These are phyloP conservation scores for Sindora glabra DNA, from an alignment of 306 rosid species.

Conservation along the genomic window DNA sequence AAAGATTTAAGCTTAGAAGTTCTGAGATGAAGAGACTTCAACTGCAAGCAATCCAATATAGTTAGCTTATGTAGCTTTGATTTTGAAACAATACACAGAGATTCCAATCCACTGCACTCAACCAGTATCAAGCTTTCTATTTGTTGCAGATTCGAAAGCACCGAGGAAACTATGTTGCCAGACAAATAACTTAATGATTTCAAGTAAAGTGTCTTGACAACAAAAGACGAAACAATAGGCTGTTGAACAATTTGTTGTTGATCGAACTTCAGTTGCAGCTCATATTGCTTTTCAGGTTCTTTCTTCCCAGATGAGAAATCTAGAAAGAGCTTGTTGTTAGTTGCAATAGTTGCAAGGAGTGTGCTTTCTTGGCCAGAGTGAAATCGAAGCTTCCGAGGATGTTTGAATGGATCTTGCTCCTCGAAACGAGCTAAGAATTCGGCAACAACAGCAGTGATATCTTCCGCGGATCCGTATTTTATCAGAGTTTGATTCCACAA, in stretches of 20 bases:
- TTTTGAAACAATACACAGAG: slow-evolving; percentile 35
- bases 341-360: slow-evolving; percentile 39
- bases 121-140: slow-evolving; percentile 57
- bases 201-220: slow-evolving; percentile 48
- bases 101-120: slow-evolving; percentile 47
- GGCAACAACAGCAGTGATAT: slow-evolving; percentile 21
- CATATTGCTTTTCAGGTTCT: slow-evolving; percentile 28
- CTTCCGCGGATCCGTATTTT: slow-evolving; percentile 26
- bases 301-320: slow-evolving; percentile 39
- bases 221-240: slow-evolving; percentile 26
- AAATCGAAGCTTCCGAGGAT: slow-evolving; percentile 49
- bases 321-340: slow-evolving; percentile 44
- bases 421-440: slow-evolving; percentile 31
- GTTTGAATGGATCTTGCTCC: slow-evolving; percentile 40
- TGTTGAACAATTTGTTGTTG: slow-evolving; percentile 12
- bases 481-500: slow-evolving; percentile 47
- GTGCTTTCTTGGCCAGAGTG: slow-evolving; percentile 27
- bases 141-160: slow-evolving; percentile 37
- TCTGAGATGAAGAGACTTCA: slow-evolving; percentile 40
- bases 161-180: slow-evolving; percentile 37
- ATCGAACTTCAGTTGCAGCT: slow-evolving; percentile 28
- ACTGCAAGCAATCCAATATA: slow-evolving; percentile 49
- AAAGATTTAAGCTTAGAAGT: slow-evolving; percentile 47
- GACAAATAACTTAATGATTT: slow-evolving; percentile 47
- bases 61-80: slow-evolving; percentile 42